These are phyloP conservation scores for Plasmodium falciparum DNA, from an alignment of 169 alveolate genomes.

Conservation along the genomic window DNA sequence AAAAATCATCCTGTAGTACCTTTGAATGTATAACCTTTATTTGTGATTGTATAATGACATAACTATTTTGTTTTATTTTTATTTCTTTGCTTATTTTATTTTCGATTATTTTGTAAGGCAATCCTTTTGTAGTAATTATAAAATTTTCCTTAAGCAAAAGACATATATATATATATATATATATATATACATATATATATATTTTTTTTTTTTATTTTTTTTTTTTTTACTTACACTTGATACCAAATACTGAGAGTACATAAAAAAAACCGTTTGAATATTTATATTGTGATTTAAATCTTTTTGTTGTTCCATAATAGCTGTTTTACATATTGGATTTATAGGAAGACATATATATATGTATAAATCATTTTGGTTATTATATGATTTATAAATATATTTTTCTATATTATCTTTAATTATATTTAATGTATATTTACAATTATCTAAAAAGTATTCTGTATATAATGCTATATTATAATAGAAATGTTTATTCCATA, in stretches of 20 bases:
- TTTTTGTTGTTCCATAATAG: conserved; percentile 31
- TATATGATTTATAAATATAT: conserved; percentile 28
- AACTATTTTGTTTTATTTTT: conserved; percentile 22
- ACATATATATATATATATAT: background rate
- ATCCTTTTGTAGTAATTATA: conserved; percentile 19
- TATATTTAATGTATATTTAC: conserved; percentile 7
- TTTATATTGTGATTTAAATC: background rate
- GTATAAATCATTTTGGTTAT: conserved; percentile 26
- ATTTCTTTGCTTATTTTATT: background rate
- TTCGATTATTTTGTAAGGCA: conserved; percentile 52
- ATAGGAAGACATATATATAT: conserved; percentile 15
- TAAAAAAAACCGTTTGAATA: conserved; percentile 9
- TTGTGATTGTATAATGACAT: conserved; percentile 39
- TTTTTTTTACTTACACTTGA: background rate
- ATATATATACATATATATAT: background rate
- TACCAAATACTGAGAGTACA: conserved; percentile 35
- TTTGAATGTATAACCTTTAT: conserved; percentile 15
- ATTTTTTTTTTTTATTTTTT: background rate
- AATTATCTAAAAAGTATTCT: conserved; percentile 22
- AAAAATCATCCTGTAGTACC: conserved; percentile 13
- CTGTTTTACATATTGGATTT: conserved; percentile 36
- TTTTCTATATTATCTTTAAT: conserved; percentile 30
- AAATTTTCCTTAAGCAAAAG: conserved; percentile 13
- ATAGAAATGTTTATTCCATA: conserved; percentile 52
- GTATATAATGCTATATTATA: conserved; percentile 23